These are phyloP conservation scores for Dalbergia cultrata DNA, from an alignment of 306 rosid species.

Conservation along the genomic window DNA sequence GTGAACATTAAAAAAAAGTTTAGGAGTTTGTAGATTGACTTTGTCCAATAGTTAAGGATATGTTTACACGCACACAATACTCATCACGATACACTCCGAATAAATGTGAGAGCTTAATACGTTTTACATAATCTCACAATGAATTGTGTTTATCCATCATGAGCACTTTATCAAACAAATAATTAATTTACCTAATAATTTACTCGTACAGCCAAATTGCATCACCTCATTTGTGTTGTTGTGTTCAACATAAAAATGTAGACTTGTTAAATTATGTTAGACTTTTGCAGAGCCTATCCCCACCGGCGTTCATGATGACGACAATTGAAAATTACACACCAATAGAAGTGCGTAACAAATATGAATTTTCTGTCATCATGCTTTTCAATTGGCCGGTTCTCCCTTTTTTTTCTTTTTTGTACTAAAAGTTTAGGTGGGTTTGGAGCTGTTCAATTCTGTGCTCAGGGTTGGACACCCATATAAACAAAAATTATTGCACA, in stretches of 20 bases:
- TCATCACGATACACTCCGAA: not conserved
- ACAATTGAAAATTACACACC: not conserved
- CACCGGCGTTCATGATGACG: not conserved
- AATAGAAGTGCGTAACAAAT: not conserved
- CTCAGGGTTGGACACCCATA: too few species aligned
- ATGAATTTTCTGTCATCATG: not conserved
- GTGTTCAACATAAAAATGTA: not conserved
- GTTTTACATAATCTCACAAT: not conserved
- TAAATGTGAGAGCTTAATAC: not conserved
- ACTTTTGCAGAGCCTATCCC: constrained; percentile 12
- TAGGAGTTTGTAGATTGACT: not conserved
- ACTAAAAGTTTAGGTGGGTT: too few species aligned
- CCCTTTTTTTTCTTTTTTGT: not conserved
- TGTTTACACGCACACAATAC: constrained; percentile 8
- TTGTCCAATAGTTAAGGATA: constrained; percentile 1
- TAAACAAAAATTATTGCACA: not conserved
- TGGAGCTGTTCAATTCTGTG: too few species aligned
- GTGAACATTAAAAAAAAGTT: not conserved
- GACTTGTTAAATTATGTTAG: constrained; percentile 4
- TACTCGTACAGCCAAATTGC: not conserved
- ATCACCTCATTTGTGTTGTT: constrained; percentile 8
- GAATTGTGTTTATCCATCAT: constrained; percentile 14
- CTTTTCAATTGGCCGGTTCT: constrained; percentile 8
- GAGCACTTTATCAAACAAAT: constrained; percentile 7
- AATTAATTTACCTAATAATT: not conserved